A percentile compares a stretch with the other conserved stretches of the same genome.
phyloP scores from a whole-genome alignment of 768 basidiomycete species.

The Tephrocybe rancida region DNA sequence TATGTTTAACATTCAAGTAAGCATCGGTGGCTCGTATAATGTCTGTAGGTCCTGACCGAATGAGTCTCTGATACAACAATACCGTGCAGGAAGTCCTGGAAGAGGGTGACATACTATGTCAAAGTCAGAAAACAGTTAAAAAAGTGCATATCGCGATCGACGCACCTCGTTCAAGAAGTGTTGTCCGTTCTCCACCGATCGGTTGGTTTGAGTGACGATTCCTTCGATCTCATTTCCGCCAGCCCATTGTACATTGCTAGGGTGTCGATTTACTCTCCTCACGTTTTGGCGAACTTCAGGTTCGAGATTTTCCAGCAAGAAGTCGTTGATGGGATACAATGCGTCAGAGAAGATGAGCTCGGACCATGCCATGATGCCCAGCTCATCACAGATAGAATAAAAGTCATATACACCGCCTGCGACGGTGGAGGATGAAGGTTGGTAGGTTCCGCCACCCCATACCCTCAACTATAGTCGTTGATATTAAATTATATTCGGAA shows the following conservation, averaged over 20 bases:
- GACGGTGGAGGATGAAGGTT: conserved; percentile 40
- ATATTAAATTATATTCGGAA: not conserved
- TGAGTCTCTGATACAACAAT: conserved; percentile 50
- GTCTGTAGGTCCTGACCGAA: conserved; percentile 34
- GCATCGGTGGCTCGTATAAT: not conserved
- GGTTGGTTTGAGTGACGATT: conserved; percentile 42
- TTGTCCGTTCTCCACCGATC: conserved; percentile 39
- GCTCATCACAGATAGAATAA: conserved; percentile 59
- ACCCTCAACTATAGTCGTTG: conserved; percentile 47
- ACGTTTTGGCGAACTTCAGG: conserved; percentile 62
- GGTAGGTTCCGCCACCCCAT: conserved; percentile 62
- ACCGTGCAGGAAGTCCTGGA: conserved; percentile 53
- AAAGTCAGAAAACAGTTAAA: not conserved
- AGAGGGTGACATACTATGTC: conserved; percentile 42
- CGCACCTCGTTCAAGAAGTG: conserved; percentile 52
- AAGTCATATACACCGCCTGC: conserved; percentile 55
- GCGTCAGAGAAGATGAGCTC: conserved; percentile 64
- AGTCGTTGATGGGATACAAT: conserved; percentile 57
- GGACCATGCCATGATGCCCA: conserved; percentile 63
- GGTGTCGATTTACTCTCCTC: conserved; percentile 55
- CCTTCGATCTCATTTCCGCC: conserved; percentile 67
- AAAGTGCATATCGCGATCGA: not conserved
- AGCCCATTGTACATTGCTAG: conserved; percentile 62
- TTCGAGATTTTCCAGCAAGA: conserved; percentile 50
- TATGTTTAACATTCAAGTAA: conserved; percentile 18